phyloP scores from a whole-genome alignment of 192 early-diverging fungal genomes.

The Coemansia erecta region DNA sequence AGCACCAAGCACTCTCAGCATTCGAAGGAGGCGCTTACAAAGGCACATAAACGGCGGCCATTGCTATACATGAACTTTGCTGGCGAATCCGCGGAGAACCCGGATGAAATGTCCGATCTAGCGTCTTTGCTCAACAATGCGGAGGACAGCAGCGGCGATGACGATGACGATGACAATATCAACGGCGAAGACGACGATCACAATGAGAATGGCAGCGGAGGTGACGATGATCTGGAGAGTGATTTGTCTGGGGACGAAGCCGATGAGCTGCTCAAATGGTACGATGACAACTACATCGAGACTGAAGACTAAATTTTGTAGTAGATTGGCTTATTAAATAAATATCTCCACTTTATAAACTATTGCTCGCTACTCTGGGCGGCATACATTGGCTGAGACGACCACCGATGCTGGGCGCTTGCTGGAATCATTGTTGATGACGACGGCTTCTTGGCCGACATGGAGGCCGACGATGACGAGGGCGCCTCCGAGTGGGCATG shows the following conservation, averaged over 20 bases:
- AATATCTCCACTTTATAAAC: not conserved
- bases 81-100: not conserved
- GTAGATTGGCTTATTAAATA: not conserved
- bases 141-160: not conserved
- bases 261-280: conserved; percentile 50
- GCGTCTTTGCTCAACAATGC: not conserved
- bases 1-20: not conserved
- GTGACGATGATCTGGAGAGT: conserved; percentile 13
- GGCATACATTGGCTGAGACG: conserved; percentile 30
- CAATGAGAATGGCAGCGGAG: conserved; percentile 4
- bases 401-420: conserved; percentile 41
- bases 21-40: conserved; percentile 11
- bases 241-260: conserved; percentile 43
- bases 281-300: conserved; percentile 38
- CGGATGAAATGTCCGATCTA: not conserved
- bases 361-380: conserved; percentile 50
- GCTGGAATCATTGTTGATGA: conserved; percentile 29
- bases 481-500: conserved; percentile 7
- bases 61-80: conserved; percentile 16
- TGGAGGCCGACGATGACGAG: conserved; percentile 10
- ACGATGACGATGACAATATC: too few relatives aligned
- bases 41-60: conserved; percentile 31
- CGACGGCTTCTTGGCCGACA: conserved; percentile 14
- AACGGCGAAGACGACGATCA: conserved; percentile 1
- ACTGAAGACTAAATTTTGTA: not conserved